Percentiles rank a stretch among this genome's conserved stretches.
Evolutionary conservation across 2,329 filamentous ascomycete genomes (phyloP).

Genomic region (Neoarthrinium moseri): DNA sequence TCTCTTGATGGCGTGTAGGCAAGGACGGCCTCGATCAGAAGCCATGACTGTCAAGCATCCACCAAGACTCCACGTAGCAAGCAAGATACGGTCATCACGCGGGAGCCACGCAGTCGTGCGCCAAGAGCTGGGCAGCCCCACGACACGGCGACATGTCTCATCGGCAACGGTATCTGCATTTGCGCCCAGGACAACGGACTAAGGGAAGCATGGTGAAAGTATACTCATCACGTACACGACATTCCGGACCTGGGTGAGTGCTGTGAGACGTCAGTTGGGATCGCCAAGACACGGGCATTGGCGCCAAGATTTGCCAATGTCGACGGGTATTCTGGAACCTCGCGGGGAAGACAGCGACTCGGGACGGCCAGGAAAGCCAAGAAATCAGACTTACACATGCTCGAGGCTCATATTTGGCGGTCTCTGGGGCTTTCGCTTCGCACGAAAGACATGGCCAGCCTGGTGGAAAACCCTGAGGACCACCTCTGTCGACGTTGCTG

Average conservation of each 20-base stretch:
- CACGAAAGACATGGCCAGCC: conserved; percentile 7
- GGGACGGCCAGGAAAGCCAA: conserved; percentile 2
- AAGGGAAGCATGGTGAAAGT: neutral
- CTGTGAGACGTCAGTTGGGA: conserved; percentile 29
- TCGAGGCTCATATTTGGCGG: conserved; percentile 11
- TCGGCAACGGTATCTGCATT: too few relatives aligned
- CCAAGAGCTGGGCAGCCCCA: too few relatives aligned
- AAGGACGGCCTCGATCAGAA: too few relatives aligned
- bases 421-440: conserved; percentile 3
- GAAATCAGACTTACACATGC: conserved; percentile 13
- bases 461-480: conserved; percentile 1
- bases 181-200: too few relatives aligned
- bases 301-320: conserved; percentile 25
- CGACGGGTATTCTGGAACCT: conserved; percentile 1
- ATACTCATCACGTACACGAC: conserved; percentile 27
- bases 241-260: conserved; percentile 33
- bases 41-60: too few relatives aligned
- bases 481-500: conserved; percentile 3
- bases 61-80: too few relatives aligned
- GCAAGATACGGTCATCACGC: neutral
- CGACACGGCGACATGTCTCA: neutral
- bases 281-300: conserved; percentile 30
- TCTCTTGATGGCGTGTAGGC: too few relatives aligned
- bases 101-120: neutral
- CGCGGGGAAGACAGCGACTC: conserved; percentile 5